These are phyloP conservation scores for Mucuna pruriens DNA, from an alignment of 306 rosid species.

Conservation along the genomic window DNA sequence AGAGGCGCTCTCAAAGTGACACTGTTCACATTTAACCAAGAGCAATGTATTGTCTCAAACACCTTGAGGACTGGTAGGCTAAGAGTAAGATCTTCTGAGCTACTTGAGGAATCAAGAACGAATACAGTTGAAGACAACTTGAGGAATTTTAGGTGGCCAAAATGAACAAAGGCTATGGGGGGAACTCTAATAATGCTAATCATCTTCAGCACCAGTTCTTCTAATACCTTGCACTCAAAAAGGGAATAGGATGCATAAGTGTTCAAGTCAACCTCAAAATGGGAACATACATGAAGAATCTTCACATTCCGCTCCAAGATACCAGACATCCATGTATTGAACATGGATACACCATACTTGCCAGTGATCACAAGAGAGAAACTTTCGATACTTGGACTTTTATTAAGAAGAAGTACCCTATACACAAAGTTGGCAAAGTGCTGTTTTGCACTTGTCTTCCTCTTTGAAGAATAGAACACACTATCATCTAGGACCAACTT, in stretches of 20 bases:
- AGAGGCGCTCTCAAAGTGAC: conserved; percentile 1
- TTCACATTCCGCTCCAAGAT: background rate
- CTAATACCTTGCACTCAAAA: background rate
- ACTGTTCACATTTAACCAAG: background rate
- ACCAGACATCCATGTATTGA: conserved; percentile 28
- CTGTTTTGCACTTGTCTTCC: background rate
- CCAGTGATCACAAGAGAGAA: background rate
- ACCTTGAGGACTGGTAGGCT: background rate
- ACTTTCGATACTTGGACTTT: background rate
- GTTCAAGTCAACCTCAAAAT: background rate
- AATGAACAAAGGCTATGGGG: background rate
- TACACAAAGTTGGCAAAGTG: background rate
- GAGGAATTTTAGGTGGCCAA: background rate
- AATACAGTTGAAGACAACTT: background rate
- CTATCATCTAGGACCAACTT: conserved; percentile 23
- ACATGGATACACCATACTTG: background rate
- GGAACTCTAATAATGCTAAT: background rate
- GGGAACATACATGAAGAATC: background rate
- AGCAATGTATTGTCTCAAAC: conserved; percentile 1
- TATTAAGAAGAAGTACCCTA: background rate
- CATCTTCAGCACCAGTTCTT: background rate
- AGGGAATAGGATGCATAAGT: background rate
- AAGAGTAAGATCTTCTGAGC: background rate
- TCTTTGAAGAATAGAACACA: background rate
- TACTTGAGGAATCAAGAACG: background rate